A percentile compares a stretch with the other conserved stretches of the same genome.
Evolutionary conservation across 371 early-diverging fungal species (phyloP).

Genomic region (Basidiobolus meristosporus): DNA sequence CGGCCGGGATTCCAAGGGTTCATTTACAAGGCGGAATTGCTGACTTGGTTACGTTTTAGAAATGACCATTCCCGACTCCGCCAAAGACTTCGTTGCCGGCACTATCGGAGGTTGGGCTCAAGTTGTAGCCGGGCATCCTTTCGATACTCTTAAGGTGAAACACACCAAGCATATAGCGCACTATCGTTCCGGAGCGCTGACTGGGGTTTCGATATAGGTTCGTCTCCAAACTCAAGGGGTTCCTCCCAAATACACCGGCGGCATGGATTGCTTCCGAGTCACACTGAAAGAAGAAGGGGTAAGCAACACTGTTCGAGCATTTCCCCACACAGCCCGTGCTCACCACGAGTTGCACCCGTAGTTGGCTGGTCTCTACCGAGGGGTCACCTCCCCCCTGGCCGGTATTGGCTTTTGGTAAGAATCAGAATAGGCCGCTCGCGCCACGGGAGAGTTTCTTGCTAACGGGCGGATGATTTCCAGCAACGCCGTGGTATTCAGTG

Average conservation of each 20-base stretch:
- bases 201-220: conserved; percentile 26
- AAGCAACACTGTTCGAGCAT: too few species aligned
- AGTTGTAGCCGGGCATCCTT: conserved; percentile 60
- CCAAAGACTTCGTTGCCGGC: conserved; percentile 62
- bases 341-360: too few species aligned
- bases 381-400: conserved; percentile 60
- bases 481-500: conserved; percentile 73
- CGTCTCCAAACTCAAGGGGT: conserved; percentile 59
- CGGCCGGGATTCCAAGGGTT: too few species aligned
- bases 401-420: conserved; percentile 71
- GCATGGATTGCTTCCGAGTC: conserved; percentile 46
- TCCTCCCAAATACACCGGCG: conserved; percentile 38
- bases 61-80: too few species aligned
- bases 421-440: conserved; percentile 12
- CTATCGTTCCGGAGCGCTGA: too few species aligned
- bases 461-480: too few species aligned
- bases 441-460: conserved; percentile 12
- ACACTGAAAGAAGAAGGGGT: conserved; percentile 60
- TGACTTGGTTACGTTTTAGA: too few species aligned
- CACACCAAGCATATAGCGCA: too few species aligned
- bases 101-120: conserved; percentile 80
- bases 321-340: conserved; percentile 18
- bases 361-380: conserved; percentile 59
- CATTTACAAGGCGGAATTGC: too few species aligned
- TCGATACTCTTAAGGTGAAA: conserved; percentile 52